phyloP scores from a whole-genome alignment of 106 monocot genomes.

The Platanthera zijinensis region DNA sequence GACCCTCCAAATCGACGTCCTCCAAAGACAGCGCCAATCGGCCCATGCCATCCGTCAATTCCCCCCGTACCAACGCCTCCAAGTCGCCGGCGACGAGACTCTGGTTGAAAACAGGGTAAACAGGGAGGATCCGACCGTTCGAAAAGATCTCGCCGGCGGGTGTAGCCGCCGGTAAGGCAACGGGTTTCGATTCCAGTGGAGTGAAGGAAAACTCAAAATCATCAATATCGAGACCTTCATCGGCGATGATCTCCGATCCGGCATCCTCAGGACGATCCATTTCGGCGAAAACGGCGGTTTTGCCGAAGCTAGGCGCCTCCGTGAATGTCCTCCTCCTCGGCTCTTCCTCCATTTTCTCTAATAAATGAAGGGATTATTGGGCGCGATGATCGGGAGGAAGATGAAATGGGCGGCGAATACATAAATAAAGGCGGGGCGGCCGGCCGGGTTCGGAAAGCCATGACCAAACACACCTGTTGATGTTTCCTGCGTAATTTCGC shows the following conservation, averaged over 20 bases:
- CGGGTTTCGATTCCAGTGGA: neutral
- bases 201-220: constrained; percentile 37
- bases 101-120: constrained; percentile 33
- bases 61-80: neutral
- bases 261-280: neutral
- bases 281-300: neutral
- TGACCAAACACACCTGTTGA: no score
- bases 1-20: constrained; percentile 13
- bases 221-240: constrained; percentile 12
- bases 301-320: constrained; percentile 3
- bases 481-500: no score
- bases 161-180: neutral
- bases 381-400: neutral
- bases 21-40: constrained; percentile 14
- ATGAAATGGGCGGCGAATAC: constrained; percentile 1
- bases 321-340: neutral
- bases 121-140: constrained; percentile 44
- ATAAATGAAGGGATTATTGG: neutral
- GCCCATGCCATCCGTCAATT: neutral
- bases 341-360: neutral
- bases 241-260: neutral
- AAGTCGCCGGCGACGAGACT: neutral
- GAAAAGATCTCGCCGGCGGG: constrained; percentile 33
- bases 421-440: neutral
- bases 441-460: no score